Conservation (phyloP, 2,329 filamentous ascomycete species). For the Chalara sp. region DNA sequence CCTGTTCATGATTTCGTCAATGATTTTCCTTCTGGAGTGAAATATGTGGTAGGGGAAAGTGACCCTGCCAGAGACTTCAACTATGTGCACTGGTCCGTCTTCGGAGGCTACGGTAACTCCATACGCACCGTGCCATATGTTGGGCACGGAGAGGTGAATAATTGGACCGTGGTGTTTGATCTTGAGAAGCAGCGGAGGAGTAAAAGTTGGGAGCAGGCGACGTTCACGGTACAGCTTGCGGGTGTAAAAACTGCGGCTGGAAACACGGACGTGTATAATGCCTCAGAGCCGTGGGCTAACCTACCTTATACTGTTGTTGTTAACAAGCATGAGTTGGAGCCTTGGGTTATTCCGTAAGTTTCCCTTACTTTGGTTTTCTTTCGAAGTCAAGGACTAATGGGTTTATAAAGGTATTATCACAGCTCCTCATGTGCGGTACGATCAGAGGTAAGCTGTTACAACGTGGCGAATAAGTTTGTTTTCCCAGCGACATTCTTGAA, state of each 20-base stretch:
- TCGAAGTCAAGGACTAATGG: conserved; percentile 7
- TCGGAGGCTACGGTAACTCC: conserved; percentile 47
- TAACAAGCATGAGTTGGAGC: conserved; percentile 38
- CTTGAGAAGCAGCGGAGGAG: conserved; percentile 35
- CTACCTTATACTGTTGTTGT: conserved; percentile 43
- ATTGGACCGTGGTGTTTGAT: conserved; percentile 53
- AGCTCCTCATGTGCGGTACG: conserved; percentile 54
- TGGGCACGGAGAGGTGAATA: conserved; percentile 39
- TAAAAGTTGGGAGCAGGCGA: conserved; percentile 37
- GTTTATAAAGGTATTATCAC: conserved; percentile 39
- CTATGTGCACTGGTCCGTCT: conserved; percentile 61
- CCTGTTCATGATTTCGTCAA: conserved; percentile 49
- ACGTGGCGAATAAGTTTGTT: conserved; percentile 50
- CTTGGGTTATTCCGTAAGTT: conserved; percentile 50
- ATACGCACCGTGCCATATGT: conserved; percentile 36
- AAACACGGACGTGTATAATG: conserved; percentile 53
- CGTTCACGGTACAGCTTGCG: conserved; percentile 56
- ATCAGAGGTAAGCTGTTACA: conserved; percentile 55
- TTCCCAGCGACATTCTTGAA: conserved; percentile 44
- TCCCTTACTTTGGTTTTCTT: neutral
- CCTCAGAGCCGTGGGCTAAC: conserved; percentile 44
- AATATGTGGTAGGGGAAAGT: conserved; percentile 48
- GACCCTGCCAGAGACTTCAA: conserved; percentile 46
- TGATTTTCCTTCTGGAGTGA: conserved; percentile 53
- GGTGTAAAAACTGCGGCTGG: conserved; percentile 55